These are phyloP conservation scores for Bruguiera hainesii DNA, from an alignment of 441 rosid species.

Conservation along the genomic window DNA sequence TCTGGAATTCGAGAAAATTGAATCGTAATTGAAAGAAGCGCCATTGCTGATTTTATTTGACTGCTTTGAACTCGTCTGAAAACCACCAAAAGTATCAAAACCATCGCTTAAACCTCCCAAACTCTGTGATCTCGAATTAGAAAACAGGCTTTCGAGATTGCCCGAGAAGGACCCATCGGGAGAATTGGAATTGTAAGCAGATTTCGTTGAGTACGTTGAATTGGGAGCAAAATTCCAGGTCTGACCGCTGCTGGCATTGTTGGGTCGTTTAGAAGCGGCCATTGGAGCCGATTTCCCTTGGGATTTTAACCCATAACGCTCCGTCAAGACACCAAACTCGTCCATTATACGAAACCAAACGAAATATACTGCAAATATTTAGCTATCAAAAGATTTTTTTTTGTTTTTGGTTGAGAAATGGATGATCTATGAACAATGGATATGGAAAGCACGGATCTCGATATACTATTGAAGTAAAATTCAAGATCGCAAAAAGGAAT, in stretches of 20 bases:
- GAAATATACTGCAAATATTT: background rate
- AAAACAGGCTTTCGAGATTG: slow-evolving; percentile 28
- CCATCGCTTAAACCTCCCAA: slow-evolving; percentile 36
- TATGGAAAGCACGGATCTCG: background rate
- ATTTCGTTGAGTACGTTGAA: slow-evolving; percentile 24
- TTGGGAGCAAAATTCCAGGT: slow-evolving; percentile 29
- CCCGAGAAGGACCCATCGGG: slow-evolving; percentile 27
- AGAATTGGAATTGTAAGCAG: slow-evolving; percentile 34
- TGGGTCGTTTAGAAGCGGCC: slow-evolving; percentile 54
- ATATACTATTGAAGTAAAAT: background rate
- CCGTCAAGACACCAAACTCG: slow-evolving; percentile 80
- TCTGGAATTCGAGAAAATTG: slow-evolving; percentile 38
- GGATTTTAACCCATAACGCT: slow-evolving; percentile 74
- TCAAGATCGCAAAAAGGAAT: background rate
- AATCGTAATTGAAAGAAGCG: slow-evolving; percentile 43
- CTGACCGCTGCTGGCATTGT: slow-evolving; percentile 16
- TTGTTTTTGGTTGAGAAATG: background rate
- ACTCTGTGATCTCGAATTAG: slow-evolving; percentile 22
- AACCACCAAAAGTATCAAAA: slow-evolving; percentile 48
- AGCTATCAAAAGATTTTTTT: background rate
- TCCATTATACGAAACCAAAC: slow-evolving; percentile 44
- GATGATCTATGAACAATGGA: background rate
- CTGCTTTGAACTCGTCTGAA: slow-evolving; percentile 28
- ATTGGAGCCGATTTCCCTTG: slow-evolving; percentile 92
- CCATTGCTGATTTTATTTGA: slow-evolving; percentile 24